Percentiles rank a stretch among this genome's conserved stretches.
These are phyloP conservation scores for Vigna mungo DNA, from an alignment of 306 rosid genomes.

Conservation along the genomic window DNA sequence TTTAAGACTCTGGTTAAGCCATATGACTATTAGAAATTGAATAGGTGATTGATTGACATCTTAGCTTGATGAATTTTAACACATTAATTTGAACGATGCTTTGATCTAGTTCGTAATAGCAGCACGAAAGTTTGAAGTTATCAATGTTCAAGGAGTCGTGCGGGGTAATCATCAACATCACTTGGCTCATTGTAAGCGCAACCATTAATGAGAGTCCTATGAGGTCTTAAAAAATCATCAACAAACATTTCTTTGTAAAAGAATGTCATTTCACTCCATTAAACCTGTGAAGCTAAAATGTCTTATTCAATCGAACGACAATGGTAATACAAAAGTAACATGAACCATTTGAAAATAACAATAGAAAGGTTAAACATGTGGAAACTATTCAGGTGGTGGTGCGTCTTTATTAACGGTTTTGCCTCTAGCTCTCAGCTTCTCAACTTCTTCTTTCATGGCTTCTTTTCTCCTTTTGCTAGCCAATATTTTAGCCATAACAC, in stretches of 20 bases:
- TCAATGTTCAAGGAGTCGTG: too few relatives aligned
- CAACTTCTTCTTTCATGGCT: slow-evolving; percentile 71
- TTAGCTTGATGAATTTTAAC: too few relatives aligned
- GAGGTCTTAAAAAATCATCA: too few relatives aligned
- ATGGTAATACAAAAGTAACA: slow-evolving; percentile 13
- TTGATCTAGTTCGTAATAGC: too few relatives aligned
- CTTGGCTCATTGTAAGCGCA: too few relatives aligned
- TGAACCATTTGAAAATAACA: slow-evolving; percentile 23
- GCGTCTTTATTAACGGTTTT: slow-evolving; percentile 42
- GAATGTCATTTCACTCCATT: not conserved
- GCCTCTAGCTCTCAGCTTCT: slow-evolving; percentile 73
- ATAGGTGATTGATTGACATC: too few relatives aligned
- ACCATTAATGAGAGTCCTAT: too few relatives aligned
- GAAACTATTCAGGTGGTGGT: slow-evolving; percentile 37
- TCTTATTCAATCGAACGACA: slow-evolving; percentile 12
- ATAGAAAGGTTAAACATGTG: slow-evolving; percentile 20
- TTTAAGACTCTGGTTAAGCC: too few relatives aligned
- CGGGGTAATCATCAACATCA: too few relatives aligned
- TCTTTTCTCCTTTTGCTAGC: slow-evolving; percentile 95
- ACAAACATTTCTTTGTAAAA: not conserved
- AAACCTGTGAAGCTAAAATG: not conserved
- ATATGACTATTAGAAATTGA: too few relatives aligned
- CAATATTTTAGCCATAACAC: slow-evolving; percentile 78
- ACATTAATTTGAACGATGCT: too few relatives aligned
- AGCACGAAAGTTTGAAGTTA: too few relatives aligned